phyloP scores from a whole-genome alignment of 257 asterid species.

The Thymus mandschuricus region DNA sequence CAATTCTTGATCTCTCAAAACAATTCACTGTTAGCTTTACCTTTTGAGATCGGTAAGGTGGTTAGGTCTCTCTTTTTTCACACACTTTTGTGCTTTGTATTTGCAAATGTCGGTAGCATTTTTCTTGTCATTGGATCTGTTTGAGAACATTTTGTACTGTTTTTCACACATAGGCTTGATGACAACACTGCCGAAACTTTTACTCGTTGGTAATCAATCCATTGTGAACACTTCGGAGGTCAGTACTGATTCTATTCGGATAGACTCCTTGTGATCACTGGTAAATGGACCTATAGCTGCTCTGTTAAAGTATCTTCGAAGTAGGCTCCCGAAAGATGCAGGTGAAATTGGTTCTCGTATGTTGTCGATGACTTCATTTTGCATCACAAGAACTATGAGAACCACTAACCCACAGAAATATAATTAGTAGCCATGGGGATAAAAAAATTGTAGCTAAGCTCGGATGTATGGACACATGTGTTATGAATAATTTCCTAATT shows the following conservation, averaged over 20 bases:
- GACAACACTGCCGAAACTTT: conserved; percentile 90
- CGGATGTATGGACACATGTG: too few relatives aligned
- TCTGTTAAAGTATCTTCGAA: conserved; percentile 76
- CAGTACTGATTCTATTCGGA: conserved; percentile 30
- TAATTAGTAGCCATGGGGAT: background rate
- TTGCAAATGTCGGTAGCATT: too few relatives aligned
- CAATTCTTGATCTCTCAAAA: too few relatives aligned
- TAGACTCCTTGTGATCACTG: conserved; percentile 47
- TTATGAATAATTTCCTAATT: too few relatives aligned
- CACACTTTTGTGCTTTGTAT: too few relatives aligned
- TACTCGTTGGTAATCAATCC: conserved; percentile 94
- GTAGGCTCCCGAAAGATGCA: conserved; percentile 89
- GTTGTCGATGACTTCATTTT: conserved; percentile 16
- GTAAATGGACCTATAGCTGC: conserved; percentile 89
- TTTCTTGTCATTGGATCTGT: too few relatives aligned
- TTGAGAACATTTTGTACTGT: too few relatives aligned
- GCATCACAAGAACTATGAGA: conserved; percentile 5
- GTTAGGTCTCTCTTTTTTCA: too few relatives aligned
- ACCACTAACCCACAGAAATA: background rate
- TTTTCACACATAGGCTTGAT: conserved; percentile 67
- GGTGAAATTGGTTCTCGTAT: conserved; percentile 52
- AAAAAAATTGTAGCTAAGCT: too few relatives aligned
- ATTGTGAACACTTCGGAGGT: conserved; percentile 91
- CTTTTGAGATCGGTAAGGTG: too few relatives aligned
- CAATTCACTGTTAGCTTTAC: too few relatives aligned